A percentile compares a stretch with the other conserved stretches of the same genome.
Evolutionary conservation across 306 rosid genomes (phyloP).

Genomic region (Trifolium fragiferum): DNA sequence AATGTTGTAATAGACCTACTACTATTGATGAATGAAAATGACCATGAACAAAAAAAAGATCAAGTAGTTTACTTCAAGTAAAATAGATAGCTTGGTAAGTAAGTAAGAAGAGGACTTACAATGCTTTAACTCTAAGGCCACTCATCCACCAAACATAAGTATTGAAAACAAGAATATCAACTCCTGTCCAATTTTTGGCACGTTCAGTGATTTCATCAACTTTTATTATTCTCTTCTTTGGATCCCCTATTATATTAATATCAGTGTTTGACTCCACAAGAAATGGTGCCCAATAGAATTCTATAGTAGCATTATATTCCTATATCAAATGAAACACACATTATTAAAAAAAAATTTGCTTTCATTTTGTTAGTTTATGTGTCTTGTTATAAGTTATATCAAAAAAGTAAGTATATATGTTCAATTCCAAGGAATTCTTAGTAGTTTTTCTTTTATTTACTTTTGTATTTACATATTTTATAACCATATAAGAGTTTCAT

Average conservation of each 20-base stretch:
- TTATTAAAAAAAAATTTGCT: not conserved
- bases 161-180: constrained; percentile 86
- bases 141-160: constrained; percentile 98
- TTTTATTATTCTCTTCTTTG: constrained; percentile 82
- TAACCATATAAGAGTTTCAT: not conserved
- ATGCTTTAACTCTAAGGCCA: constrained; percentile 65
- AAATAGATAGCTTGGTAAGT: not conserved
- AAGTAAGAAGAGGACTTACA: constrained; percentile 53
- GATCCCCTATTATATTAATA: constrained; percentile 67
- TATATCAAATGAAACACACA: constrained; percentile 32
- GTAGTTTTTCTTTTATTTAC: not conserved
- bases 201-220: constrained; percentile 78
- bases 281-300: constrained; percentile 97
- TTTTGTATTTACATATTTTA: not conserved
- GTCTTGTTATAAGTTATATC: too few species aligned
- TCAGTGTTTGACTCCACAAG: constrained; percentile 93
- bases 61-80: not conserved
- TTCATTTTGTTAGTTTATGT: not conserved
- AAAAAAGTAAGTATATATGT: too few species aligned
- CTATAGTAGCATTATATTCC: constrained; percentile 84
- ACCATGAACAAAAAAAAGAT: not conserved
- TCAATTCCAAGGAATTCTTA: not conserved
- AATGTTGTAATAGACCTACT: too few species aligned
- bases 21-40: constrained; percentile 4
- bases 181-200: constrained; percentile 80